These are phyloP conservation scores for Toxicodendron radicans DNA, from an alignment of 345 rosid genomes.

Conservation along the genomic window DNA sequence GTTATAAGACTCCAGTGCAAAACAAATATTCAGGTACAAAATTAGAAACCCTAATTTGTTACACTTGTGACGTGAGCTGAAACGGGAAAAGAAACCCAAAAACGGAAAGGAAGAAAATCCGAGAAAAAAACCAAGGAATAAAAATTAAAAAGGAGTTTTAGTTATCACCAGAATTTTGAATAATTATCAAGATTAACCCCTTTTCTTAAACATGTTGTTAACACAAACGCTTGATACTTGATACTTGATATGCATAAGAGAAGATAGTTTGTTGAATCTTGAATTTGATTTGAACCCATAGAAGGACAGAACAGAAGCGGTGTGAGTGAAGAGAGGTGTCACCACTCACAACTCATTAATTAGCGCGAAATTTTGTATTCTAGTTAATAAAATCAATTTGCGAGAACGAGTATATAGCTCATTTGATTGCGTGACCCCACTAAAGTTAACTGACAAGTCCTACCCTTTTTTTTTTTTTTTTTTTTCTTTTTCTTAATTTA, in stretches of 20 bases:
- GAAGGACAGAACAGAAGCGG: too few species aligned
- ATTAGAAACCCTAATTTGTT: too few species aligned
- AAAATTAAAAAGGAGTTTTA: not conserved
- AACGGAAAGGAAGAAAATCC: not conserved
- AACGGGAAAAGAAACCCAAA: too few species aligned
- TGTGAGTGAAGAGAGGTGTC: too few species aligned
- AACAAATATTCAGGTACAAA: too few species aligned
- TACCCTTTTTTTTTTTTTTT: not conserved
- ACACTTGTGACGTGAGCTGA: too few species aligned
- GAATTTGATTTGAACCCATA: not conserved
- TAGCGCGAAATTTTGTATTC: constrained; percentile 19
- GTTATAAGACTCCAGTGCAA: too few species aligned
- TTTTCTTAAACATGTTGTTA: not conserved
- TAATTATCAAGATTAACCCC: not conserved
- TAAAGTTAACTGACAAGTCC: not conserved
- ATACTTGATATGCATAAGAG: too few species aligned
- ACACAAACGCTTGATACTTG: too few species aligned
- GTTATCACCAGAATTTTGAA: not conserved
- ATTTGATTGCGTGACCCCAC: constrained; percentile 1
- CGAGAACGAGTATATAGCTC: not conserved
- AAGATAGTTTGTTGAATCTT: not conserved
- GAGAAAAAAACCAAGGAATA: constrained; percentile 1
- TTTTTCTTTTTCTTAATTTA: too few species aligned
- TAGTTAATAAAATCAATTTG: not conserved
- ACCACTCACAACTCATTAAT: too few species aligned